A percentile compares a stretch with the other conserved stretches of the same genome.
Evolutionary conservation across 306 rosid species (phyloP).

Genomic region (Carpinus fangiana): DNA sequence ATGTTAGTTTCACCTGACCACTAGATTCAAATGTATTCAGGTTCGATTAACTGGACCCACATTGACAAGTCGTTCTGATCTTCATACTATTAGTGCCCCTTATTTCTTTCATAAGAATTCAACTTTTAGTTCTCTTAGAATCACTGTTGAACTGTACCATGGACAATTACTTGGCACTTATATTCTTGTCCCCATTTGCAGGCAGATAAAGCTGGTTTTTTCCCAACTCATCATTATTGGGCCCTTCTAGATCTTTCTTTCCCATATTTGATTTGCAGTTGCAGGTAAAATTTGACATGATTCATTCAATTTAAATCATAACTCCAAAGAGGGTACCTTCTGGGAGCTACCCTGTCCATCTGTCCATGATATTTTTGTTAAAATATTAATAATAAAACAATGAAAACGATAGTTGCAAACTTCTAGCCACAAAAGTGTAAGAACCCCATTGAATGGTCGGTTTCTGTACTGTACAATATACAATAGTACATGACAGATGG

Average conservation of each 20-base stretch:
- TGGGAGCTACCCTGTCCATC: constrained; percentile 13
- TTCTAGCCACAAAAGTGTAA: constrained; percentile 19
- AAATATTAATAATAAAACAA: not conserved
- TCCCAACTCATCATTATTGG: constrained; percentile 7
- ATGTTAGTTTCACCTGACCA: not conserved
- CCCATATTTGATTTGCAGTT: not conserved
- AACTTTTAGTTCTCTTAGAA: not conserved
- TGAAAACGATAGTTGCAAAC: constrained; percentile 15
- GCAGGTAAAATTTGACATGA: constrained; percentile 16
- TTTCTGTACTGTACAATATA: constrained; percentile 1
- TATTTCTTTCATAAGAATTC: constrained; percentile 4
- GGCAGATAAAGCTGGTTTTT: constrained; percentile 15
- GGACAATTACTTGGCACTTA: constrained; percentile 17
- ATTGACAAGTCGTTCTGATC: constrained; percentile 26
- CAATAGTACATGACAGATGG: constrained; percentile 24
- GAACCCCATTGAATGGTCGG: constrained; percentile 23
- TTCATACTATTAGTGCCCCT: constrained; percentile 13
- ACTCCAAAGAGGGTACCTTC: constrained; percentile 24
- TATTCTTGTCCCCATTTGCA: constrained; percentile 29
- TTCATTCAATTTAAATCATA: constrained; percentile 17
- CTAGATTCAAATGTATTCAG: not conserved
- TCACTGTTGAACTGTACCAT: constrained; percentile 10
- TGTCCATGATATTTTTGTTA: constrained; percentile 22
- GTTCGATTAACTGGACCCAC: constrained; percentile 32
- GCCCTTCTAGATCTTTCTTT: constrained; percentile 42